Base-by-base conservation (phyloP, 176 grass and related monocot genomes). In the Triticum monococcum region DNA sequence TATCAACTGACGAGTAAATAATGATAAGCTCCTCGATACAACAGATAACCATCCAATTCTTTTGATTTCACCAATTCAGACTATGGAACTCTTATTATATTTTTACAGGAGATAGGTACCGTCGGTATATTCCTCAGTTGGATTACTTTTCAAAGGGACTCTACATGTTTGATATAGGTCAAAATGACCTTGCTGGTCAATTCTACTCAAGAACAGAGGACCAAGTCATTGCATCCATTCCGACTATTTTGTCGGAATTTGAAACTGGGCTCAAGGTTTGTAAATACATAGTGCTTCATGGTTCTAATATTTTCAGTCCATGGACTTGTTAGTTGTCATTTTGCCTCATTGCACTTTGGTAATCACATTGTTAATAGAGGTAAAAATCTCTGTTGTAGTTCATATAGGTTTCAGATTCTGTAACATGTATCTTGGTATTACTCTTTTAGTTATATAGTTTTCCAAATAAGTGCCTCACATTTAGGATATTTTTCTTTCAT, bases 161-260 rank as follows among this genome's bases (percentile, higher is more conserved):
- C 11, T 99, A 99, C 87, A 99, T 83, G 97, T 99, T 99, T 91
- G 97, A 99, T 82, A 94, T 99, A 75, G 97, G 97, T 43, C 97
- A 99, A 86, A 99, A 99, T 90, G 97, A 99, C 60, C 87, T 99
- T 87, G 97, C 97, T 70, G 97, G 92, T 81, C 43, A 81, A 80
- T 99, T 99, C 79, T 99, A 96, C 84, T 93, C 81, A 62, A 96
- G 81, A 89, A 91, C 92, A 71, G 97, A 99, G 80, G 94, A 99
- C 54, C 92, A 94, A 94, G 88, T 96, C 28, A 77, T 88, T 84
- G 97, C 97, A 88, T 90, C 85, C 8, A 99, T 99, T 68, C 94
- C 97, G 11, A 96, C 92, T 72, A 94, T 96, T 63, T 79, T 99
- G 83, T 80, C 93, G 67, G 94, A 99, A 88, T 96, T 99, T 77